Conservation (phyloP, 2,329 filamentous ascomycete genomes). For the Alternaria longipes region DNA sequence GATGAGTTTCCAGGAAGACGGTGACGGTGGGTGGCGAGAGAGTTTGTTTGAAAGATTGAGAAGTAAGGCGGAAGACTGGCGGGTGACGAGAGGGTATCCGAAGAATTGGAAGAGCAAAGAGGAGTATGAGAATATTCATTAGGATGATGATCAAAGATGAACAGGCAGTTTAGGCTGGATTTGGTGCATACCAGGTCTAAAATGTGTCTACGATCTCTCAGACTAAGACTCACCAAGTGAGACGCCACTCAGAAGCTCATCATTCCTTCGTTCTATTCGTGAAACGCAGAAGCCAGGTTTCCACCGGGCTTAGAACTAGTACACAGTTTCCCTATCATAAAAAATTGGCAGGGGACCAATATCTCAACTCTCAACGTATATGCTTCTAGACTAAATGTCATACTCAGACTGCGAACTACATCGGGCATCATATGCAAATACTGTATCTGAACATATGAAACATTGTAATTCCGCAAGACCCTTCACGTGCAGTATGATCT, state of each 20-base stretch:
- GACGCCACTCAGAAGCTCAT: neutral
- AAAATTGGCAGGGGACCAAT: neutral
- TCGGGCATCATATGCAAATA: neutral
- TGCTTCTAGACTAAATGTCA: too few relatives aligned
- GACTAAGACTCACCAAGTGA: neutral
- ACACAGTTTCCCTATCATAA: neutral
- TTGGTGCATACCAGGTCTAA: neutral
- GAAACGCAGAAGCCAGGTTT: neutral
- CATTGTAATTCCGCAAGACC: neutral
- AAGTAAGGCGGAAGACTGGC: conserved; percentile 51
- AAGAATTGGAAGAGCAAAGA: conserved; percentile 44
- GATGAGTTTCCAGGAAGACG: conserved; percentile 41
- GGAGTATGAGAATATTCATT: neutral
- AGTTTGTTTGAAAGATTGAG: conserved; percentile 42
- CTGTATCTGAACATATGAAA: neutral
- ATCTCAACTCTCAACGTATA: too few relatives aligned
- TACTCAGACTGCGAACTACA: neutral
- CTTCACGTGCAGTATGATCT: neutral
- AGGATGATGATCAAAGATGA: neutral
- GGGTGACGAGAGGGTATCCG: conserved; percentile 43
- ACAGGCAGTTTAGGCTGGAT: neutral
- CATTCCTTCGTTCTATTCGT: too few relatives aligned
- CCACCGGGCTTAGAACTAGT: too few relatives aligned
- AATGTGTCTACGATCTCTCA: neutral
- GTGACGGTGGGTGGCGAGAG: conserved; percentile 55